Conservation (phyloP, 1,139 yeast species). For the Komagataea norvegica region DNA sequence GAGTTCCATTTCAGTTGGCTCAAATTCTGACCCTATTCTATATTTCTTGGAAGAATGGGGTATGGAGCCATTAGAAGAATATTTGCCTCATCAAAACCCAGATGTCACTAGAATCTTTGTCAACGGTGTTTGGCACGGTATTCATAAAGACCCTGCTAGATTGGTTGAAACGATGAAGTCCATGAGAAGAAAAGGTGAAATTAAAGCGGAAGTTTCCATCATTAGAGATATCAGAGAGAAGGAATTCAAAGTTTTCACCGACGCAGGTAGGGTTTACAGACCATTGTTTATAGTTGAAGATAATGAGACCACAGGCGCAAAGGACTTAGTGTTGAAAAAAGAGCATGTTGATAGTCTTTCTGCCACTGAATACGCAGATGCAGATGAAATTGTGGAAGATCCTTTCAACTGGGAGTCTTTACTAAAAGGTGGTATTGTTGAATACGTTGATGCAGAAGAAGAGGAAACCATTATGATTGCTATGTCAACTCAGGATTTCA, state of each 20-base stretch:
- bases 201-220: constrained; percentile 92
- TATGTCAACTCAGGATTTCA: constrained; percentile 96
- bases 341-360: constrained; percentile 72
- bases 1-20: constrained; percentile 97
- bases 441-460: constrained; percentile 94
- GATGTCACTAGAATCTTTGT: constrained; percentile 93
- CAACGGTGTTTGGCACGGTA: constrained; percentile 99
- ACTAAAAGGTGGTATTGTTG: constrained; percentile 83
- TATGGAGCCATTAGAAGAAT: constrained; percentile 95
- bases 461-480: constrained; percentile 98
- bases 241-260: constrained; percentile 93
- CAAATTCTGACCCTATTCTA: constrained; percentile 92
- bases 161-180: constrained; percentile 87
- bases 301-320: constrained; percentile 64
- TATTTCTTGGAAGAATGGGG: constrained; percentile 98
- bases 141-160: constrained; percentile 91
- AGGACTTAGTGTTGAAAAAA: constrained; percentile 76
- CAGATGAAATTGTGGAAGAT: constrained; percentile 48
- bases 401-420: constrained; percentile 82
- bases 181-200: constrained; percentile 92
- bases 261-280: constrained; percentile 98
- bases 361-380: constrained; percentile 56
- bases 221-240: constrained; percentile 95
- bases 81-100: constrained; percentile 87
- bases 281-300: constrained; percentile 86